Base-by-base conservation (phyloP, 345 rosid species). In the Lepidium aucheri region DNA sequence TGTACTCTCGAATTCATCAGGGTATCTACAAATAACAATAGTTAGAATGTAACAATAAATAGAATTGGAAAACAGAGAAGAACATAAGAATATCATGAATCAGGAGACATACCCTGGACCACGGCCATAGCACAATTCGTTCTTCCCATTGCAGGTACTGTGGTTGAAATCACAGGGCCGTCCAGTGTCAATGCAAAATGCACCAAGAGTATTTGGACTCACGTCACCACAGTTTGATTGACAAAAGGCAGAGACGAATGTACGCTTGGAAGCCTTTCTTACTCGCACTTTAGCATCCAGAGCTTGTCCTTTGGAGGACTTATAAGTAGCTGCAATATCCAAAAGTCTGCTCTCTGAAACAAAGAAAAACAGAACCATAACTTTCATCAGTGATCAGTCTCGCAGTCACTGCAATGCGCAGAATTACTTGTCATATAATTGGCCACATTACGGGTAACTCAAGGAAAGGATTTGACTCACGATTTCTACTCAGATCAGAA, bases 201-300 rank as follows among this genome's bases (percentile, higher is more conserved):
- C 77, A 72, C 99, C 96, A 17, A 85, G 99, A 72, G 84, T 84
- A 65, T 94, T 94, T 59, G 99, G 99, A 75, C 96, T 94, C 74
- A 94, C 97, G 65, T 94, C 97, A 53, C 99, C 99, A 73, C 99
- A 94, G 79, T 88, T 94, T 40, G 95, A 67, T 73, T 94, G 99
- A 77, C 99, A 94, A 67, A 94, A 94, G 11, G 99, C 96, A 78
- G 99, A 85, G 18, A 94, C 93, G 71, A 94, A 94, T 46, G 70
- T 79, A 67, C 74, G 85, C 77, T 77, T 83, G 3, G 85, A 80
- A 74, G 64, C 70, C 47, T 80, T 77, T 76, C 98, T 82, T 51
- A 93, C 76, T 74, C 67, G 96, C 83, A 62, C 70, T 85, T 94
- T 44, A 77, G 76, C 74, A n/a, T 82, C 81, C 53, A 82, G 71